Evolutionary conservation across 2,329 filamentous ascomycete species (phyloP), one percentile per base, ranked within the genome.

Genomic region (Cryphonectria nitschkei): DNA sequence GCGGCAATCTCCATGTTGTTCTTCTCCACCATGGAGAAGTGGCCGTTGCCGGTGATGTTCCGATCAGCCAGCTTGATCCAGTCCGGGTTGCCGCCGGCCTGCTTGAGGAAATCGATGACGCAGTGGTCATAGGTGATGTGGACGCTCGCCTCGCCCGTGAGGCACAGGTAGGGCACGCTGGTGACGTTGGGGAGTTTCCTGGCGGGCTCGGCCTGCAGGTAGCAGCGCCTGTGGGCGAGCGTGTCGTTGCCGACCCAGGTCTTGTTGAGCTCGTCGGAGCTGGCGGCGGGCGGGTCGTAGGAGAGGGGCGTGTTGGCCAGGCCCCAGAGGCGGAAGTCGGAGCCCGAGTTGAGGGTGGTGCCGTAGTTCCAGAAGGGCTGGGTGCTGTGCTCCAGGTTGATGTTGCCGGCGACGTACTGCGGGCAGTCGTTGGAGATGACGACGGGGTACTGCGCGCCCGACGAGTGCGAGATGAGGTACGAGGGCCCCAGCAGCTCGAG

Each of bases 81-180:
- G 68, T 84, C 81, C 1, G 81, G 80, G 4, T 77, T 75, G 3
- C 82, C 82, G 1, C 85, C 84, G 16, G 81, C 84, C 75, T 88
- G 86, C 72, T 78, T 74, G 72, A 88, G 74, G 74, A 83, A 88
- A 52, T 78, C 75, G n/a, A 85, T 82, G 1, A 83, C 86, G 73
- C 85, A 87, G 74, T 86, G 82, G 71, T 88, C 86, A 74, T 87
- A 88, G 29, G 81, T 79, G 19, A 81, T 80, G 77, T 88, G 86
- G 63, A 83, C 86, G 39, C 82, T 84, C 11, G 86, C 84, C 74
- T 87, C 84, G 16, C 80, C 79, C 0, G 84, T 86, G 32, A 85
- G 76, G 22, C 86, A 76, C 19, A 88, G 76, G 7, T 84, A 81
- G 0, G 84, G 84, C 11, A 87, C 80, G 26, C 79, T 78, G 6